phyloP scores from a whole-genome alignment of 2,329 filamentous ascomycete species.

The Aspergillus felis region DNA sequence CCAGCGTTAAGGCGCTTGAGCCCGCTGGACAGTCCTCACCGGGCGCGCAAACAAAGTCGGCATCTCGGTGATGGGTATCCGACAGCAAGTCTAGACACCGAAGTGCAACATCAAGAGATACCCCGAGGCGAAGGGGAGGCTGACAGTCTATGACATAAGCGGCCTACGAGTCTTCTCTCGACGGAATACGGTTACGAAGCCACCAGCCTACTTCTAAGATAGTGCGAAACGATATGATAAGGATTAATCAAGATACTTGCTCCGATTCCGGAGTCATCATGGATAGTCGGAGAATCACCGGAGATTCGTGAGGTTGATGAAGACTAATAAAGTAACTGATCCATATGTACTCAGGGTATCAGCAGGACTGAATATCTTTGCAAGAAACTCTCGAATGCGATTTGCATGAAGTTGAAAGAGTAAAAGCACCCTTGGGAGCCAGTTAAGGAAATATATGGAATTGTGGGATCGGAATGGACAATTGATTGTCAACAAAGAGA shows the following conservation, averaged over 20 bases:
- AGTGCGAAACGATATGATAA: neutral
- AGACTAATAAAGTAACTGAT: neutral
- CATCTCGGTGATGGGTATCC: too few relatives aligned
- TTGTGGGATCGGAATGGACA: too few relatives aligned
- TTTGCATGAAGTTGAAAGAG: neutral
- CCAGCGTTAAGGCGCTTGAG: too few relatives aligned
- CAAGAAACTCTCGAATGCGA: neutral
- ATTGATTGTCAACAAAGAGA: too few relatives aligned
- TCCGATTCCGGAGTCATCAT: conserved; percentile 6
- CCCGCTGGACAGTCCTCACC: too few relatives aligned
- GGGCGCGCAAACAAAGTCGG: too few relatives aligned
- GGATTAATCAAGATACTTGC: neutral
- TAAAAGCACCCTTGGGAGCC: too few relatives aligned
- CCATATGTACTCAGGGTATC: neutral
- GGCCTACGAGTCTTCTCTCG: neutral
- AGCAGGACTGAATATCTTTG: too few relatives aligned
- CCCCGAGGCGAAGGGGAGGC: neutral
- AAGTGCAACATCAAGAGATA: neutral
- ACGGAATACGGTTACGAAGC: neutral
- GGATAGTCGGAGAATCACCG: conserved; percentile 2
- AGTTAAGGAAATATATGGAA: neutral
- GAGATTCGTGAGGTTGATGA: neutral
- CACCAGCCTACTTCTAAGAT: neutral
- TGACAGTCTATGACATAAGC: neutral
- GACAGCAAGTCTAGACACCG: too few relatives aligned